Percentiles rank a stretch among this genome's conserved stretches.
Conservation (phyloP, 78 protist species). For the Monocercomonoides exilis region DNA sequence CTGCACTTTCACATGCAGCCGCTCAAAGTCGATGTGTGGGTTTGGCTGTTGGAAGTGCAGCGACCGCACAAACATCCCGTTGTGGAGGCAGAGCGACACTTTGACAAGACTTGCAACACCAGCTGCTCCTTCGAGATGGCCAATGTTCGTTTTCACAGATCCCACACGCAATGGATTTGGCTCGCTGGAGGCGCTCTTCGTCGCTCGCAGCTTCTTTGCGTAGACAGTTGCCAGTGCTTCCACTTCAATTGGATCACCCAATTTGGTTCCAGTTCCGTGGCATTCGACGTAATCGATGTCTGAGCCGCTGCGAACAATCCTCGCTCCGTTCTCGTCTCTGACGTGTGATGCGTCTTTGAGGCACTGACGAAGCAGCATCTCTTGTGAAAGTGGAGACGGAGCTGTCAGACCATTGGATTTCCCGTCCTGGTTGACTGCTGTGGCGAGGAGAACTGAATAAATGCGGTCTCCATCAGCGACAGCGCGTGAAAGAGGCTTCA, state of each 20-base stretch:
- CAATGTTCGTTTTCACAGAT: constrained; percentile 6
- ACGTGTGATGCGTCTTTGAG: background rate
- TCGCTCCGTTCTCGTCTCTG: no score
- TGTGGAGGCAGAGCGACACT: constrained; percentile 8
- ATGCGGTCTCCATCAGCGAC: background rate
- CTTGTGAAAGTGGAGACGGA: background rate
- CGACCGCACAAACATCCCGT: background rate
- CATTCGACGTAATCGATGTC: background rate
- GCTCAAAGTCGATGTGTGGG: background rate
- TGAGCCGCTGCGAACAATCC: no score
- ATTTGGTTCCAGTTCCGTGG: background rate
- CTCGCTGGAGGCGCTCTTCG: background rate
- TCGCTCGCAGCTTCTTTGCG: background rate
- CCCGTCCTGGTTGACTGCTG: constrained; percentile 11
- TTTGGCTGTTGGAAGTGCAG: background rate
- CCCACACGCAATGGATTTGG: background rate
- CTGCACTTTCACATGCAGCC: background rate
- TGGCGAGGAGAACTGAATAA: background rate
- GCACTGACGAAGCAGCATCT: background rate
- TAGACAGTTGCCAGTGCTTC: background rate
- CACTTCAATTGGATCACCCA: constrained; percentile 14
- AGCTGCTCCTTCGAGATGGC: background rate
- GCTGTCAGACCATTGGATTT: background rate
- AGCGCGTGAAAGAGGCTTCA: constrained; percentile 5
- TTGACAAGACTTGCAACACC: constrained; percentile 1